Conservation (phyloP, 352 stramenopile genomes). For the Thraustochytrium striatum region DNA sequence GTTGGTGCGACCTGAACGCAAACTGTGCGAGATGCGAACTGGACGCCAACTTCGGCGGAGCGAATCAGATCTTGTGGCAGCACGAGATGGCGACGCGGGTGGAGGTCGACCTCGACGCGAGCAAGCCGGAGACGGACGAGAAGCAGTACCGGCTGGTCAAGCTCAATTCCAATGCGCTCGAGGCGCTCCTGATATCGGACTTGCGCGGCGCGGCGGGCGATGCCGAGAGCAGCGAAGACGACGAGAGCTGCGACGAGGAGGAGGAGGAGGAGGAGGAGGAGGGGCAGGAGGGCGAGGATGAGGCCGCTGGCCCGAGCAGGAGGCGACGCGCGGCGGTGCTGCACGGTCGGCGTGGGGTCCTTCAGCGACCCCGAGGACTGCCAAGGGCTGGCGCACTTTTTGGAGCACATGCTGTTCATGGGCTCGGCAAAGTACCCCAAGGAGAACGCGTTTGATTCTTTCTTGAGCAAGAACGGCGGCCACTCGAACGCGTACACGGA, state of each 20-base stretch:
- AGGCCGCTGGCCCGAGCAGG: neutral
- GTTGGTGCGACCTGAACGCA: neutral
- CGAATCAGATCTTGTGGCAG: neutral
- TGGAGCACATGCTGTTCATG: conserved; percentile 96
- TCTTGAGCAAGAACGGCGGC: conserved; percentile 76
- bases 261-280: neutral
- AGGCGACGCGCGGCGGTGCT: conserved; percentile 18
- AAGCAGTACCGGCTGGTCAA: conserved; percentile 44
- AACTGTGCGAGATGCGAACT: neutral
- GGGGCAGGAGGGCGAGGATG: neutral
- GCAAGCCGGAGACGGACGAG: conserved; percentile 28
- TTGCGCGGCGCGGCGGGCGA: neutral
- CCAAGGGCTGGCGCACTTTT: conserved; percentile 69
- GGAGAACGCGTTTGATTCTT: conserved; percentile 85
- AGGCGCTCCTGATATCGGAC: conserved; percentile 39
- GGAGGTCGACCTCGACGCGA: conserved; percentile 2
- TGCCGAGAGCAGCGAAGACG: neutral
- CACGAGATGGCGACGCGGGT: neutral
- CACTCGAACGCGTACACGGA: conserved; percentile 86
- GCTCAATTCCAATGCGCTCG: conserved; percentile 14
- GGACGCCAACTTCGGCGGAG: neutral
- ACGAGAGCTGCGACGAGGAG: neutral
- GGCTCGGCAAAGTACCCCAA: conserved; percentile 82
- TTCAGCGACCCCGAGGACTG: conserved; percentile 42
- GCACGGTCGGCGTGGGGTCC: conserved; percentile 19